phyloP scores from a whole-genome alignment of 306 rosid species.

The Hippophae tibetana region DNA sequence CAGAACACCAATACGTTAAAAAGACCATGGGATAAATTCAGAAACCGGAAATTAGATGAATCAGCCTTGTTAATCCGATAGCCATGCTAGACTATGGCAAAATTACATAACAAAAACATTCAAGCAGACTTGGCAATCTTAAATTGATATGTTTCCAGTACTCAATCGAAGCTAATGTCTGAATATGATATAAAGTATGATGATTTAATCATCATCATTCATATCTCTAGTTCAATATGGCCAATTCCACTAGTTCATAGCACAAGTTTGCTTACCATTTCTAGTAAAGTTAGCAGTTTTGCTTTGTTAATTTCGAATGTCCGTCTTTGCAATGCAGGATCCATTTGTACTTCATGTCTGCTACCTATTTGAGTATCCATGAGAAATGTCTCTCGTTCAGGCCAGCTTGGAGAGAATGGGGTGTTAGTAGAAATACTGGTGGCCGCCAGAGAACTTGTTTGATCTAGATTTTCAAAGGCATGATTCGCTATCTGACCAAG shows the following conservation, averaged over 20 bases:
- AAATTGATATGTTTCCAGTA: too few relatives aligned
- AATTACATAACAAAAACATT: too few relatives aligned
- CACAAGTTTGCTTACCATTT: conserved; percentile 41
- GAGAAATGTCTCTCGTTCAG: conserved; percentile 3
- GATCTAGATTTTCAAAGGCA: conserved; percentile 48
- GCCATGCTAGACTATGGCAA: too few relatives aligned
- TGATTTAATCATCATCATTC: not conserved
- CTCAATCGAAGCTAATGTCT: too few relatives aligned
- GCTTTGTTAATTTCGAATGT: conserved; percentile 50
- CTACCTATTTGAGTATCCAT: conserved; percentile 17
- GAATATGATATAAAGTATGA: too few relatives aligned
- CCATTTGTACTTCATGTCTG: conserved; percentile 23
- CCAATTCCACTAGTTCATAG: not conserved
- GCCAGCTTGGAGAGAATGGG: conserved; percentile 11
- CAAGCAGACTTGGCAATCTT: too few relatives aligned
- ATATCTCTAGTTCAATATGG: not conserved
- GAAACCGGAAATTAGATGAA: too few relatives aligned
- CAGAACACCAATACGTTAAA: not conserved
- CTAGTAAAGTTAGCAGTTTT: conserved; percentile 58
- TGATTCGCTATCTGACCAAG: conserved; percentile 62
- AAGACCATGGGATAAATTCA: too few relatives aligned
- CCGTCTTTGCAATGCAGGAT: conserved; percentile 26
- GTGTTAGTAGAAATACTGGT: conserved; percentile 19
- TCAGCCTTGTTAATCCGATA: too few relatives aligned
- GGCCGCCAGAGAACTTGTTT: conserved; percentile 20